phyloP scores from a whole-genome alignment of 768 basidiomycete genomes.

The Podaxis sp. region DNA sequence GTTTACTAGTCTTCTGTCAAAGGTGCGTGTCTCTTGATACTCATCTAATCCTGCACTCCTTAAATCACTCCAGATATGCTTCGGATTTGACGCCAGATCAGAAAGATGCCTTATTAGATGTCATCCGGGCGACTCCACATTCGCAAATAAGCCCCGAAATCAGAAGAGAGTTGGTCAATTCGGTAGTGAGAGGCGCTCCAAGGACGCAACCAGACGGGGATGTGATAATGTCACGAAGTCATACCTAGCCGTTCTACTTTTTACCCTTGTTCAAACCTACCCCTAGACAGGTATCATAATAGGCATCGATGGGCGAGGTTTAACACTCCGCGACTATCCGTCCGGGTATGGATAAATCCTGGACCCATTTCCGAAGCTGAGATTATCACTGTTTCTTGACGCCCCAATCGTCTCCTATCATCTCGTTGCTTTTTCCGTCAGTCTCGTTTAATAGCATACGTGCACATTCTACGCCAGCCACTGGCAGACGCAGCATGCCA shows the following conservation, averaged over 20 bases:
- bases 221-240: slow-evolving; percentile 51
- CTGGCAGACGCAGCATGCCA: slow-evolving; percentile 28
- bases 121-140: slow-evolving; percentile 82
- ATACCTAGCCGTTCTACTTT: background rate
- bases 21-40: slow-evolving; percentile 42
- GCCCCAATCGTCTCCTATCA: slow-evolving; percentile 33
- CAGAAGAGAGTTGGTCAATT: slow-evolving; percentile 83
- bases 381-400: slow-evolving; percentile 11
- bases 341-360: too few relatives aligned
- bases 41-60: background rate
- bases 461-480: slow-evolving; percentile 32
- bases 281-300: background rate
- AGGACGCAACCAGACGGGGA: slow-evolving; percentile 62
- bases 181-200: slow-evolving; percentile 81
- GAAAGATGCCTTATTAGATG: slow-evolving; percentile 94
- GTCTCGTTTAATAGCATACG: slow-evolving; percentile 32
- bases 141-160: slow-evolving; percentile 87
- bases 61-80: slow-evolving; percentile 61
- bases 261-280: background rate
- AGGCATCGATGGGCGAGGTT: background rate
- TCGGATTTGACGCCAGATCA: slow-evolving; percentile 94
- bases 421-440: slow-evolving; percentile 32
- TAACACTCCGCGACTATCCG: too few relatives aligned
- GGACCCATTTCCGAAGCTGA: background rate
- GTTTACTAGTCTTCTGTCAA: slow-evolving; percentile 89